Percentiles rank a stretch among this genome's conserved stretches.
Evolutionary conservation across 192 early-diverging fungal species (phyloP).

Genomic region (Rhizophagus clarus): DNA sequence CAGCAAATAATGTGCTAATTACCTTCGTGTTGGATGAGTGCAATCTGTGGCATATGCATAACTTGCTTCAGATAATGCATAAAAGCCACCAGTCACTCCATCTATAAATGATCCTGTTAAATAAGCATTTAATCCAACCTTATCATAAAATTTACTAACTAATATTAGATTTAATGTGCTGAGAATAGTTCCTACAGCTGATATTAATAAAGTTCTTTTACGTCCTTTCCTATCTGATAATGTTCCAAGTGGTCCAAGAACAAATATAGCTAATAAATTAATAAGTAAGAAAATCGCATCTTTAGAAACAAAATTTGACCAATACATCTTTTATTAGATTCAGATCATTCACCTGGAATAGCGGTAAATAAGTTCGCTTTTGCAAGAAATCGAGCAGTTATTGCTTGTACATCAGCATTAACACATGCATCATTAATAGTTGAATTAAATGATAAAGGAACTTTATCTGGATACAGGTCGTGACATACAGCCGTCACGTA

Average conservation of each 20-base stretch:
- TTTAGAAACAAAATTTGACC: too few species aligned
- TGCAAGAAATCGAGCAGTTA: not conserved
- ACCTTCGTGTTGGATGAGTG: slow-evolving; percentile 7
- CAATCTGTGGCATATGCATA: slow-evolving; percentile 17
- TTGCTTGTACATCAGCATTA: slow-evolving; percentile 10
- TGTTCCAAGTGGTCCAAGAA: slow-evolving; percentile 22
- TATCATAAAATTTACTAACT: not conserved
- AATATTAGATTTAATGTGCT: not conserved
- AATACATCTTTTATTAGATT: too few species aligned
- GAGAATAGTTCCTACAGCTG: not conserved
- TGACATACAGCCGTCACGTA: not conserved
- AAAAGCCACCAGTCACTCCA: not conserved
- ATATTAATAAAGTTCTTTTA: slow-evolving; percentile 2
- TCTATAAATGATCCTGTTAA: slow-evolving; percentile 11
- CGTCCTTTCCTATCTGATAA: slow-evolving; percentile 30
- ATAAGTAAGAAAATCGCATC: not conserved
- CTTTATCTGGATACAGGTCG: not conserved
- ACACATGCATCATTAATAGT: not conserved
- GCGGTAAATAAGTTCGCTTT: not conserved
- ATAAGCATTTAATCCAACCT: too few species aligned
- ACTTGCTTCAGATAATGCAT: not conserved
- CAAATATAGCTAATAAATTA: slow-evolving; percentile 19
- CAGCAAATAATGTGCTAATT: too few species aligned
- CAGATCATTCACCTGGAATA: not conserved
- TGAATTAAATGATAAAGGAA: not conserved